Evolutionary conservation across 768 basidiomycete genomes (phyloP), one percentile per base, ranked within the genome.

Genomic region (Hirschioporus abietinus): DNA sequence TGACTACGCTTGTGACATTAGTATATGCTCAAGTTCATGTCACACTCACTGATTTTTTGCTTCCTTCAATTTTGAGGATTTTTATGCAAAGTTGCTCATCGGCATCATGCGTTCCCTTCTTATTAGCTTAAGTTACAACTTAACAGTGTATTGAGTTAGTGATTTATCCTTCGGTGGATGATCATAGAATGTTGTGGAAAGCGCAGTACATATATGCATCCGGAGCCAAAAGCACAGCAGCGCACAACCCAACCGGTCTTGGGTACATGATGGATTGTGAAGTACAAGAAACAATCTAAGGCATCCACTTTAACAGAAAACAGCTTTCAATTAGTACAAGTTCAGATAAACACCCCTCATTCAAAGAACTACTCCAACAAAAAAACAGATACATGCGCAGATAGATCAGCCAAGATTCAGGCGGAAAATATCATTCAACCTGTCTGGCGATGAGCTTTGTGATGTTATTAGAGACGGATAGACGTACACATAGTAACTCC

Each of bases 381-480:
- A 52, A n/a, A 6, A 52, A 20, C 42, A 52, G 15, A 15, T 20
- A 15, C 12, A 20, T 15, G 60, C 24, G 63, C 24, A 34, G 26
- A 73, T 62, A 70, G 63, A 76, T 74, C 74, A 81, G 70, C 86
- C 90, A 74, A 87, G 85, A 80, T 93, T 93, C 78, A 95, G 88
- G 69, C 93, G 91, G 91, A 97, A 96, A 68, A 96, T 88, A 76
- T 96, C 93, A 77, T 96, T 96, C 74, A 84, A 80, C 65, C 92
- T 93, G 70, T 0, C 35, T 30, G 60, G 15, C 61, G n/a, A 26
- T 73, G 58, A 60, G 68, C 35, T 18, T 12, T 20, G 18, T 17
- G 35, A 61, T 57, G 35, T 24, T 35, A 60, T n/a, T 42, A 59
- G 5, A 42, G 58, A 35, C 12, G 58, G 58, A 12, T 66, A 58